Evolutionary conservation across 495 filamentous ascomycete species (phyloP).

Genomic region (Daldinia grandis): DNA sequence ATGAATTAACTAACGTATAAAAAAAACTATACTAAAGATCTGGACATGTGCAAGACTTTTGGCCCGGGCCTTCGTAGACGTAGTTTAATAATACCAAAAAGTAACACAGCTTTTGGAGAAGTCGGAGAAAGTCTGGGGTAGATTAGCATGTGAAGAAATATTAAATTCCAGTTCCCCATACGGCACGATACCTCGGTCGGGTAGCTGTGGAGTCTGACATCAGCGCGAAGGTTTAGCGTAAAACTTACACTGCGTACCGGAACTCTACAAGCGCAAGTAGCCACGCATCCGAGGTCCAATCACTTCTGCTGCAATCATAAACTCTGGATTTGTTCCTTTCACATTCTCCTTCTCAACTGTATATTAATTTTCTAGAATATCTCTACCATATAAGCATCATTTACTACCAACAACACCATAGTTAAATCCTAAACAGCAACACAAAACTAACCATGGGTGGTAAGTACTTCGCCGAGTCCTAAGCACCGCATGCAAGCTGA

Average conservation of each 20-base stretch:
- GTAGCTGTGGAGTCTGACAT: conserved; percentile 40
- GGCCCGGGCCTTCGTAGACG: too few species aligned
- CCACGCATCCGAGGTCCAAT: conserved; percentile 39
- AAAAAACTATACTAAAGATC: too few species aligned
- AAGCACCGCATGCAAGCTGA: conserved; percentile 18
- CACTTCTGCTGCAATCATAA: conserved; percentile 18
- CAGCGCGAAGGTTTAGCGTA: conserved; percentile 22
- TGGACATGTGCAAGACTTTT: too few species aligned
- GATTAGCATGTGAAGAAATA: conserved; percentile 31
- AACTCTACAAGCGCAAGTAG: conserved; percentile 27
- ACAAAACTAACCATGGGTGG: conserved; percentile 42
- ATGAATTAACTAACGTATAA: too few species aligned
- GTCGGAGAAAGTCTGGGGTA: conserved; percentile 15
- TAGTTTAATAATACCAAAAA: too few species aligned
- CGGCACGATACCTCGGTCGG: conserved; percentile 38
- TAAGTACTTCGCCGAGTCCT: conserved; percentile 18
- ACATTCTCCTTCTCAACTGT: conserved; percentile 4
- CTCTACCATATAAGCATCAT: neutral
- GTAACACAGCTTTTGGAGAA: conserved; percentile 5
- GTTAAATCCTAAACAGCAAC: conserved; percentile 1
- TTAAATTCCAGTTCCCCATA: conserved; percentile 19
- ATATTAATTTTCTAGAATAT: conserved; percentile 3
- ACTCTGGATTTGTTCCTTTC: conserved; percentile 13
- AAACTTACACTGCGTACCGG: conserved; percentile 7
- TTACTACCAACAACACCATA: neutral